Percentiles rank a stretch among this genome's conserved stretches.
Evolutionary conservation across 768 basidiomycete species (phyloP).

Genomic region (Inosperma sp.): DNA sequence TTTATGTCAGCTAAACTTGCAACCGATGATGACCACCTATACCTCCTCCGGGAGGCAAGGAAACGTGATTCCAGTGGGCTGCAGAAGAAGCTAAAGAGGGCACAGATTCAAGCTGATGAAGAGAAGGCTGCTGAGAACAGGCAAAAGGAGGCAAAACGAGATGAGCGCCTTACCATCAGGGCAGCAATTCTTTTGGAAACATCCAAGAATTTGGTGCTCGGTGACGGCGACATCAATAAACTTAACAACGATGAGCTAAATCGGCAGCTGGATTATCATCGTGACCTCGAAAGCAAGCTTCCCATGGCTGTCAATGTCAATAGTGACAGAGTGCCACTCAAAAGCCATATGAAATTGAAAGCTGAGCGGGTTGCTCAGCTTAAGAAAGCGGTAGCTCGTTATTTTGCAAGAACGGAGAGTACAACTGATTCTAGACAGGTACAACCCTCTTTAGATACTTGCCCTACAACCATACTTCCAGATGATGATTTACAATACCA

Average conservation of each 20-base stretch:
- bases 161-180: not conserved
- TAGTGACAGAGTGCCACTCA: not conserved
- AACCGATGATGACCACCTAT: conserved; percentile 2
- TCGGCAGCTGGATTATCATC: conserved; percentile 14
- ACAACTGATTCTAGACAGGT: too few relatives aligned
- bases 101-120: conserved; percentile 13
- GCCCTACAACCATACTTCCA: not conserved
- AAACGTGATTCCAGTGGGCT: not conserved
- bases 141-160: conserved; percentile 6
- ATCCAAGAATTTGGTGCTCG: not conserved
- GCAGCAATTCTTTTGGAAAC: conserved; percentile 2
- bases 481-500: not conserved
- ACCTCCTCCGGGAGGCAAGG: conserved; percentile 10
- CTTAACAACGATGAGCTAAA: conserved; percentile 6
- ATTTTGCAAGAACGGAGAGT: not conserved
- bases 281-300: conserved; percentile 9
- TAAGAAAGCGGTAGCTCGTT: not conserved
- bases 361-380: too few relatives aligned
- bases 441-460: too few relatives aligned
- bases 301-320: not conserved
- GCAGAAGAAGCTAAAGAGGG: not conserved
- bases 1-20: conserved; percentile 8
- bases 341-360: conserved; percentile 1
- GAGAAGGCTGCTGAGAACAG: conserved; percentile 6
- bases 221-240: not conserved